Evolutionary conservation across 2,329 filamentous ascomycete genomes (phyloP).

Genomic region (Trichoderma breve): DNA sequence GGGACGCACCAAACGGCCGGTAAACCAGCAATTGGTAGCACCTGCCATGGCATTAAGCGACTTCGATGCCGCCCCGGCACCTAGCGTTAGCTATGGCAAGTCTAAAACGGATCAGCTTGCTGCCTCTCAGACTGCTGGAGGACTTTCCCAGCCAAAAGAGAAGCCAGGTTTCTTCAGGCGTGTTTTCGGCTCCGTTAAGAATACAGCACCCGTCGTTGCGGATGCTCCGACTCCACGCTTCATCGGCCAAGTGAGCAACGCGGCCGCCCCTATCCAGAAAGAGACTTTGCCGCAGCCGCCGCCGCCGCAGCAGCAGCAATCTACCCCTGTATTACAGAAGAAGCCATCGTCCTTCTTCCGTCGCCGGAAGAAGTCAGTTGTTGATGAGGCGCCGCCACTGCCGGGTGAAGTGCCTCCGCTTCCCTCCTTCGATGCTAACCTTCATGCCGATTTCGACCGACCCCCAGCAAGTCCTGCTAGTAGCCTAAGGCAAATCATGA

Average conservation of each 20-base stretch:
- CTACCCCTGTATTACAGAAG: constrained; percentile 67
- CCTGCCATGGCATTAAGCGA: constrained; percentile 37
- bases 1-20: constrained; percentile 32
- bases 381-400: constrained; percentile 65
- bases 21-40: constrained; percentile 28
- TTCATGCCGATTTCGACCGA: constrained; percentile 32
- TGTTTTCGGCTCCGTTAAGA: constrained; percentile 77
- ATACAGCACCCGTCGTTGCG: constrained; percentile 24
- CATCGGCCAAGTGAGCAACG: constrained; percentile 39
- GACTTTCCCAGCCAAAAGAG: constrained; percentile 56
- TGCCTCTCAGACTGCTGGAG: constrained; percentile 35
- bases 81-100: constrained; percentile 59
- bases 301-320: constrained; percentile 48
- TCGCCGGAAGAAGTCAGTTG: constrained; percentile 84
- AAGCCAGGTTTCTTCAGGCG: constrained; percentile 88
- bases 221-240: constrained; percentile 34
- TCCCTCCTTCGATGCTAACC: constrained; percentile 30
- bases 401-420: constrained; percentile 44
- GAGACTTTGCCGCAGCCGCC: constrained; percentile 37
- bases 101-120: constrained; percentile 49
- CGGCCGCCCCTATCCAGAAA: constrained; percentile 49
- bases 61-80: constrained; percentile 55
- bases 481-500: constrained; percentile 83
- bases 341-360: constrained; percentile 95
- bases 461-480: constrained; percentile 63